These are phyloP conservation scores for Botryotinia globosa DNA, from an alignment of 2,329 filamentous ascomycete species.

Conservation along the genomic window DNA sequence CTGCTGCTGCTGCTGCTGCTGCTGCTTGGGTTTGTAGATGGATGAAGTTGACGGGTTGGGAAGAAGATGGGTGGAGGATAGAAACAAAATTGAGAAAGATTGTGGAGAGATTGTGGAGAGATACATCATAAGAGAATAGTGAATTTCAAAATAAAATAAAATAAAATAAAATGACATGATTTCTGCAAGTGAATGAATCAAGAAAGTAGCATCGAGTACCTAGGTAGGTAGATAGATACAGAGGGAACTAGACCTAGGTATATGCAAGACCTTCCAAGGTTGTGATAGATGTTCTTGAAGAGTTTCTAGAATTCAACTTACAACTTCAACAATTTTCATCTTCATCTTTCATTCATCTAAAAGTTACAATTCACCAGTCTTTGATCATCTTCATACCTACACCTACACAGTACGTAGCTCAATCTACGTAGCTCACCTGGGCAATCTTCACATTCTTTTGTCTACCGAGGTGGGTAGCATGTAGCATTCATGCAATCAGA, in stretches of 20 bases:
- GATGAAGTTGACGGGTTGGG: not conserved
- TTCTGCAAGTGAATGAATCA: not conserved
- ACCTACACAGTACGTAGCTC: not conserved
- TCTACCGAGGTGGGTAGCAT: not conserved
- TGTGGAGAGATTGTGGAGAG: not conserved
- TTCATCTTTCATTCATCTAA: not conserved
- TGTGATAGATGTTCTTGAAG: not conserved
- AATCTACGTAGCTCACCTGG: too few species aligned
- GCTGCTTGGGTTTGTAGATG: not conserved
- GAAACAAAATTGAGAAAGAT: not conserved
- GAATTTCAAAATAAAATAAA: not conserved
- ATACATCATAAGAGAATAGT: not conserved
- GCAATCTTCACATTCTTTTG: not conserved
- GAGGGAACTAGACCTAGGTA: too few species aligned
- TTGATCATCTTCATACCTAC: not conserved
- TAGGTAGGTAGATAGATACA: not conserved
- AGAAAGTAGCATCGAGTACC: not conserved
- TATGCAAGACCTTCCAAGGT: not conserved
- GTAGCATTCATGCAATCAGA: not conserved
- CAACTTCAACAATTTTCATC: not conserved
- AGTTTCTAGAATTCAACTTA: not conserved
- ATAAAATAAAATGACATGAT: not conserved
- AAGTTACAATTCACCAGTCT: not conserved
- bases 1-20: too few species aligned
- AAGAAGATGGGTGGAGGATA: not conserved